Evolutionary conservation across 2,329 filamentous ascomycete species (phyloP).

Genomic region (Diaporthe vexans): DNA sequence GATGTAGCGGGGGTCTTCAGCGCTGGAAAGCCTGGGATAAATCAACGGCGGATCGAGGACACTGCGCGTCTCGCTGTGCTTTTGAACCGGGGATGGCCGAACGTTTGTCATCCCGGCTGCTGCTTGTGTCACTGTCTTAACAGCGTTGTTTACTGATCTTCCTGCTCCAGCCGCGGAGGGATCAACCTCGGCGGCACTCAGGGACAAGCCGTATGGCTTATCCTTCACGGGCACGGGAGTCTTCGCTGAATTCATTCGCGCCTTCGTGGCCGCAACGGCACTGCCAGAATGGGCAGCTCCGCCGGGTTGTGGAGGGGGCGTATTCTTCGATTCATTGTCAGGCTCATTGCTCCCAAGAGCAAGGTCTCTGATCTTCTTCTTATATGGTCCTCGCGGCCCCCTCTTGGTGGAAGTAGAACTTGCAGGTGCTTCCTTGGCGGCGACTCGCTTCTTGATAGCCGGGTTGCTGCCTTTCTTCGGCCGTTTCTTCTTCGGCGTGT

Average conservation of each 20-base stretch:
- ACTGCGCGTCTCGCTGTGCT: too few species aligned
- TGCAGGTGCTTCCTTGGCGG: background rate
- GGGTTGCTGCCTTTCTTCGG: background rate
- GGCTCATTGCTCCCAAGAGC: background rate
- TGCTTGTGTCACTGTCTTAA: background rate
- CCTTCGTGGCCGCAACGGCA: background rate
- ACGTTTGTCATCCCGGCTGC: background rate
- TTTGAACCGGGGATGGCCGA: background rate
- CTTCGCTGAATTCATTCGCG: background rate
- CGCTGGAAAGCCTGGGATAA: background rate
- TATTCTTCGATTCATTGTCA: background rate
- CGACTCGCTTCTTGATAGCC: background rate
- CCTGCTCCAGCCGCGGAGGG: background rate
- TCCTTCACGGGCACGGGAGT: background rate
- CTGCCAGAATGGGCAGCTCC: background rate
- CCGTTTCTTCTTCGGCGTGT: constrained; percentile 11
- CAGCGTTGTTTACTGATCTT: background rate
- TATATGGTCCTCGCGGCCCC: background rate
- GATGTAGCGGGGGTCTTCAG: background rate
- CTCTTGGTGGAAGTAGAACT: constrained; percentile 3
- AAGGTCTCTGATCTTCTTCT: background rate
- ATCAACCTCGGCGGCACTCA: too few species aligned
- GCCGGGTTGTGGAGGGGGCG: background rate
- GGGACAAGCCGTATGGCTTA: background rate
- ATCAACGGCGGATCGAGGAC: background rate